Percentiles rank a stretch among this genome's conserved stretches.
Conservation (phyloP, 768 basidiomycete genomes). For the Lentinula edodes region DNA sequence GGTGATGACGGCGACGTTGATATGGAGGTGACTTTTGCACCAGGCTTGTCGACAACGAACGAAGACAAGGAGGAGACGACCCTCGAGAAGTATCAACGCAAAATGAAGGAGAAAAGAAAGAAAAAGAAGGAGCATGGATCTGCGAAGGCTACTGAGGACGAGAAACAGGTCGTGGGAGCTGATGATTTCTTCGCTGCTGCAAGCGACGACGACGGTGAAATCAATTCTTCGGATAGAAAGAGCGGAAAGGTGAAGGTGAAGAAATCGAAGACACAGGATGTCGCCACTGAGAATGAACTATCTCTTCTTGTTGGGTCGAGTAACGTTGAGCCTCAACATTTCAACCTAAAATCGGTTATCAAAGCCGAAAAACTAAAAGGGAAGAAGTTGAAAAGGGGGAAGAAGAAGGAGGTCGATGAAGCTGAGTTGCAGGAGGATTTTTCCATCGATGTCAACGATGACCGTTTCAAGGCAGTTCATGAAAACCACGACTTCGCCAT, state of each 20-base stretch:
- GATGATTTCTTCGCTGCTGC: slow-evolving; percentile 80
- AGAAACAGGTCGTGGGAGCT: slow-evolving; percentile 15
- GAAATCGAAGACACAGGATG: slow-evolving; percentile 18
- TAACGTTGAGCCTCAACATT: slow-evolving; percentile 63
- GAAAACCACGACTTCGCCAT: slow-evolving; percentile 92
- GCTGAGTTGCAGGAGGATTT: slow-evolving; percentile 80
- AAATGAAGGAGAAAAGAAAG: slow-evolving; percentile 85
- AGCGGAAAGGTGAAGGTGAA: slow-evolving; percentile 13
- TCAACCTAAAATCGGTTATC: slow-evolving; percentile 84
- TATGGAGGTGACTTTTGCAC: slow-evolving; percentile 94
- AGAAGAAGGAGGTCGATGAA: slow-evolving; percentile 44
- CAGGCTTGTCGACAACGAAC: slow-evolving; percentile 62
- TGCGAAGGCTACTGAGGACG: slow-evolving; percentile 24
- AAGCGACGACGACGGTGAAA: slow-evolving; percentile 32
- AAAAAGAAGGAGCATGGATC: slow-evolving; percentile 67
- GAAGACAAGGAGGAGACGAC: slow-evolving; percentile 74
- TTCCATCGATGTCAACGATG: slow-evolving; percentile 76
- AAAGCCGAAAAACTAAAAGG: slow-evolving; percentile 74
- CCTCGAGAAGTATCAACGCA: slow-evolving; percentile 82
- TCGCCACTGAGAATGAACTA: slow-evolving; percentile 60
- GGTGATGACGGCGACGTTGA: slow-evolving; percentile 54
- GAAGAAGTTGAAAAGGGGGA: slow-evolving; percentile 38
- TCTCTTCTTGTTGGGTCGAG: slow-evolving; percentile 56
- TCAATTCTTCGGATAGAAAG: slow-evolving; percentile 12
- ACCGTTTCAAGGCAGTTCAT: slow-evolving; percentile 81